A percentile compares a stretch with the other conserved stretches of the same genome.
Conservation (phyloP, 345 rosid genomes). For the Acer campestre region DNA sequence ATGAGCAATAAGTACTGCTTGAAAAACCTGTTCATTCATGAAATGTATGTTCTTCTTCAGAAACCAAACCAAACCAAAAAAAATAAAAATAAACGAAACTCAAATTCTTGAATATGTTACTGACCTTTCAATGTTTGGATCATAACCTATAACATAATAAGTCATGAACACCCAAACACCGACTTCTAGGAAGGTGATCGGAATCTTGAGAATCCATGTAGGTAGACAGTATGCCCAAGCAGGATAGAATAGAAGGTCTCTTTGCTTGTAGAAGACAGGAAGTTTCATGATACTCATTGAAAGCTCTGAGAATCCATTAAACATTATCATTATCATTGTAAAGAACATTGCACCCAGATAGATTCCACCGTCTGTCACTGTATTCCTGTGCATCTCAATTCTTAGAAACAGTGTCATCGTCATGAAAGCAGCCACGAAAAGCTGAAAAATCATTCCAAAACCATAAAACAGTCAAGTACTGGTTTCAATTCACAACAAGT, state of each 20-base stretch:
- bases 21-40: conserved; percentile 49
- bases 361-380: conserved; percentile 60
- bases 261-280: conserved; percentile 92
- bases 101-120: neutral
- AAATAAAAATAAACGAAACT: neutral
- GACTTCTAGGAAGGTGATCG: conserved; percentile 60
- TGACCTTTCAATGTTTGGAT: conserved; percentile 52
- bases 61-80: neutral
- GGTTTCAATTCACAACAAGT: neutral
- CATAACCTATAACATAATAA: conserved; percentile 58
- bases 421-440: conserved; percentile 49
- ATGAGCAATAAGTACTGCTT: conserved; percentile 55
- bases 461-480: neutral
- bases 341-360: conserved; percentile 77
- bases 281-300: conserved; percentile 71
- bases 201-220: conserved; percentile 85
- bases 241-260: conserved; percentile 81
- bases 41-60: conserved; percentile 6
- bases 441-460: conserved; percentile 42
- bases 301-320: conserved; percentile 85
- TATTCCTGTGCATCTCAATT: conserved; percentile 69
- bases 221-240: conserved; percentile 91
- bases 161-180: conserved; percentile 59
- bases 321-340: conserved; percentile 49
- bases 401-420: conserved; percentile 66